Conservation (phyloP, 768 basidiomycete genomes). For the Lactarius quietus region DNA sequence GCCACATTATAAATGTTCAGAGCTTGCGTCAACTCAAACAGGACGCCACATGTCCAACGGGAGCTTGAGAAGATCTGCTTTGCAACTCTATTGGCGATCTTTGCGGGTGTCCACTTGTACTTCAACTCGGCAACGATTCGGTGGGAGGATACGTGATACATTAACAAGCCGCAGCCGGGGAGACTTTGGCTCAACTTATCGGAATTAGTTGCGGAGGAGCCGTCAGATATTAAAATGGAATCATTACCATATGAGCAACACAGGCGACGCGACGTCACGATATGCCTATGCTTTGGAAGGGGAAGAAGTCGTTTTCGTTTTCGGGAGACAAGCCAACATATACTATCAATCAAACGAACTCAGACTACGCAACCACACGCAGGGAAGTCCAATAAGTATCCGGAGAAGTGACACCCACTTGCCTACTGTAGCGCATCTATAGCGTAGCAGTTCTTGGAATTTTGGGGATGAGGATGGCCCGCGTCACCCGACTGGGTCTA, state of each 20-base stretch:
- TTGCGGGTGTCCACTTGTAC: background rate
- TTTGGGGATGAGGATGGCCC: background rate
- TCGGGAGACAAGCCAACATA: background rate
- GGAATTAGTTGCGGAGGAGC: background rate
- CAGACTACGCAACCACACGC: background rate
- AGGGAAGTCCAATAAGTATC: background rate
- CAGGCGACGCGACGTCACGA: background rate
- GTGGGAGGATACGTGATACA: background rate
- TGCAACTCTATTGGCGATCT: background rate
- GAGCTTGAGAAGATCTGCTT: background rate
- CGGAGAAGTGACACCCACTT: background rate
- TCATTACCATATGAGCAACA: background rate
- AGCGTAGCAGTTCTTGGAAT: background rate
- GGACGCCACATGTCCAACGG: background rate
- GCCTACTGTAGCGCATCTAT: background rate
- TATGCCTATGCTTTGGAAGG: background rate
- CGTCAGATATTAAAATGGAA: background rate
- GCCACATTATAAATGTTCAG: too few relatives aligned
- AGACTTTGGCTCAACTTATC: background rate
- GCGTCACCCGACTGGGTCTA: background rate
- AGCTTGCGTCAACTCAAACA: too few relatives aligned
- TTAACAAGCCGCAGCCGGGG: too few relatives aligned
- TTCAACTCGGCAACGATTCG: background rate
- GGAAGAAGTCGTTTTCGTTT: too few relatives aligned
- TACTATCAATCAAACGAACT: background rate